Conservation (phyloP, 2,329 filamentous ascomycete genomes). For the Colletotrichum lupini region DNA sequence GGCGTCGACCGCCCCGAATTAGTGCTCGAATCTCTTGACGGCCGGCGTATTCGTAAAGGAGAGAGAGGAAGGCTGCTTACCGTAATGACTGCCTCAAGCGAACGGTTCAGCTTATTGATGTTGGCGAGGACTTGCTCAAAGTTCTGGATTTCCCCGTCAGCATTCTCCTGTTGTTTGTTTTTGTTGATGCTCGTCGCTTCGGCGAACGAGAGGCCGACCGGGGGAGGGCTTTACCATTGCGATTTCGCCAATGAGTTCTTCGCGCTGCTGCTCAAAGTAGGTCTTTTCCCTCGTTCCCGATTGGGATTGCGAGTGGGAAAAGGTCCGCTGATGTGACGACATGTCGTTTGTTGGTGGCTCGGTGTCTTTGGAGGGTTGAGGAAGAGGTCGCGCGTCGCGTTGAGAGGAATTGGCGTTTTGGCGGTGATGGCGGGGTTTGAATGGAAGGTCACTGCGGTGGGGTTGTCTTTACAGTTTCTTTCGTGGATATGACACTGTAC, state of each 20-base stretch:
- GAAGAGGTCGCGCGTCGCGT: slow-evolving; percentile 17
- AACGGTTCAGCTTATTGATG: slow-evolving; percentile 94
- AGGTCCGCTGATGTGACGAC: slow-evolving; percentile 36
- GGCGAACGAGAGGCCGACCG: neutral
- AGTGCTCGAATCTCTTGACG: neutral
- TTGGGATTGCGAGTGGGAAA: slow-evolving; percentile 34
- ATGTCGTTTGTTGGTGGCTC: neutral
- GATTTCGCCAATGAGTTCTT: slow-evolving; percentile 77
- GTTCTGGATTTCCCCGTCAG: slow-evolving; percentile 54
- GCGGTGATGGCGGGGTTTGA: slow-evolving; percentile 18
- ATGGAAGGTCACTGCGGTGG: neutral
- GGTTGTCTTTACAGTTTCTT: neutral
- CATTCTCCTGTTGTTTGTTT: slow-evolving; percentile 50
- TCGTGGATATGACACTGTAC: no score
- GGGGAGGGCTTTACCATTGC: slow-evolving; percentile 64
- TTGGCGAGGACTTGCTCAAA: slow-evolving; percentile 95
- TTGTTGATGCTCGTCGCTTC: neutral
- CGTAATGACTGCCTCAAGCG: slow-evolving; percentile 88
- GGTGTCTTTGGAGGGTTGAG: neutral
- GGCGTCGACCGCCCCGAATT: neutral
- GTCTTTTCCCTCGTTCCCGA: slow-evolving; percentile 57
- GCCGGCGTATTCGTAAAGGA: no score
- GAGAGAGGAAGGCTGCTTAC: slow-evolving; percentile 54
- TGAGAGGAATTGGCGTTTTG: neutral
- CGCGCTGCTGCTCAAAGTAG: slow-evolving; percentile 82